Evolutionary conservation across 352 stramenopile genomes (phyloP), one percentile per base, ranked within the genome.

Genomic region (Pythium plurisporium): DNA sequence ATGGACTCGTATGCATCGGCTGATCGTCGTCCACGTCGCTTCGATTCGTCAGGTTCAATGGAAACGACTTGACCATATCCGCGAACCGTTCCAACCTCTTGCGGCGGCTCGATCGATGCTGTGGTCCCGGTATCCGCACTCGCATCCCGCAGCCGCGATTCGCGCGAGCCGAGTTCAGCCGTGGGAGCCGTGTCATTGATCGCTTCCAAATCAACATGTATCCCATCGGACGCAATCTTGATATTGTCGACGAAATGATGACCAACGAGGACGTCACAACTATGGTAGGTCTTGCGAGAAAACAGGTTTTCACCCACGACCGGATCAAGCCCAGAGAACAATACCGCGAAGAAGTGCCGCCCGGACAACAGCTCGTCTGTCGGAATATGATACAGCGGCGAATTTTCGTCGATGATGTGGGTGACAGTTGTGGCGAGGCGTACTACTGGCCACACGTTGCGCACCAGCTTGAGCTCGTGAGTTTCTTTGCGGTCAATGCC

Each of bases 181-280:
- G 50, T 72, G 33, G 74, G 64, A 26, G 62, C 64, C 15, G 76
- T 87, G 20, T 79, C 63, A 48, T 83, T 81, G 42, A 87, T 75
- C 4, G 72, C 69, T 31, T 74, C 67, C 23, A 87, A 27, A 46
- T 87, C 74, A 31, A 87, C 74, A 55, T 85, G 72, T 25, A 85
- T 54, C 3, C 76, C 76, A 12, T 87, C 74, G 0, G 65, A 37
- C 0, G 74, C 63, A 17, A 87, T 56, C 43, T 70, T 80, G 64
- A 85, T 84, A 46, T 82, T 83, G 59, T 87, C 72, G 7, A 77
- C 65, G 43, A 87, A 87, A 42, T 85, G 72, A 55, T 85, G 76
- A 2, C 69, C 72, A 1, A 85, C 72, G 10, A 85, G 64, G 14
- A 87, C 68, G 45, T 87, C 76, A 47, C 72, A 85, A 41, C 67